A percentile compares a stretch with the other conserved stretches of the same genome.
Evolutionary conservation across 2,329 filamentous ascomycete genomes (phyloP).

Genomic region (Didymella glomerata): DNA sequence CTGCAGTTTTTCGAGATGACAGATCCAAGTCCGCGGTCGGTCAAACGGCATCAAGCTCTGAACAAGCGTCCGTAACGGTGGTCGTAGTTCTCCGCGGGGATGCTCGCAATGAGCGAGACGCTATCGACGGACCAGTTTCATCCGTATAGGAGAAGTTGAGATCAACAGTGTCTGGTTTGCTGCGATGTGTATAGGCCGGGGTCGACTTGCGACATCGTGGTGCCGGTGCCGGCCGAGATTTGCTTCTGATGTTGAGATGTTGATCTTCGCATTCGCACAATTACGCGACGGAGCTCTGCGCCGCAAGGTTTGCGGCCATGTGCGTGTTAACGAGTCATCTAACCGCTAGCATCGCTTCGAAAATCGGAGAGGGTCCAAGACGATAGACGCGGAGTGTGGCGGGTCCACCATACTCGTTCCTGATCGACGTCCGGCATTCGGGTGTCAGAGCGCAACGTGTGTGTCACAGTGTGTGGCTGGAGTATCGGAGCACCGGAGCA

Average conservation of each 20-base stretch:
- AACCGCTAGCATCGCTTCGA: not conserved
- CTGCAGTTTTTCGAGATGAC: not conserved
- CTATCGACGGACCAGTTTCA: not conserved
- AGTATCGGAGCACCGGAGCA: not conserved
- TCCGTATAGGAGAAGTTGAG: not conserved
- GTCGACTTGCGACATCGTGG: not conserved
- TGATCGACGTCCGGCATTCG: slow-evolving; percentile 11
- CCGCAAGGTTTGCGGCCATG: not conserved
- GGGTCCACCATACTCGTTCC: slow-evolving; percentile 3
- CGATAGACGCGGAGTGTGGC: slow-evolving; percentile 2
- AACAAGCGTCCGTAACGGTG: not conserved
- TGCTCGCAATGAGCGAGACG: not conserved
- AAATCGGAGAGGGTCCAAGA: not conserved
- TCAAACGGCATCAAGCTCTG: not conserved
- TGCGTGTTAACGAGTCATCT: slow-evolving; percentile 4
- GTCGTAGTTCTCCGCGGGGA: not conserved
- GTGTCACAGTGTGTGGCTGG: slow-evolving; percentile 5
- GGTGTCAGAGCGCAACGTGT: not conserved
- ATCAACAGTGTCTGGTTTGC: not conserved
- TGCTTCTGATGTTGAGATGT: not conserved
- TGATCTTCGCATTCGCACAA: slow-evolving; percentile 3
- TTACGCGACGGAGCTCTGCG: not conserved
- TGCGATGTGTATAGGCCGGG: not conserved
- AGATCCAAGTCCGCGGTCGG: not conserved
- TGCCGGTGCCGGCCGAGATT: not conserved